These are phyloP conservation scores for Cytidiella melzeri DNA, from an alignment of 768 basidiomycete genomes.

Conservation along the genomic window DNA sequence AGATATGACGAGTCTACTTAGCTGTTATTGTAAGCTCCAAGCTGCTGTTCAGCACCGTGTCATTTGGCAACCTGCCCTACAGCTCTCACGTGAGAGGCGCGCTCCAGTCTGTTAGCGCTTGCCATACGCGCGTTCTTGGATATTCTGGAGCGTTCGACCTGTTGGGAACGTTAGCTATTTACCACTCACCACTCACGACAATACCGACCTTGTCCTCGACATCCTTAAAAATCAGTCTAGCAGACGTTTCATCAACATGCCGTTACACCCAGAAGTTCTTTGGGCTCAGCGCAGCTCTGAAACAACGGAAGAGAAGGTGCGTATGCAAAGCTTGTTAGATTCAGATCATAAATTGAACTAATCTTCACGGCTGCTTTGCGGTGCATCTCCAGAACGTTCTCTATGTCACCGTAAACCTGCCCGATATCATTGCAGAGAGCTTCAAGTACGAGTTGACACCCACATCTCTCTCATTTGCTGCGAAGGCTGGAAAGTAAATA, in stretches of 20 bases:
- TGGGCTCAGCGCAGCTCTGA: conserved; percentile 92
- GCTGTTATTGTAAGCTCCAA: no score
- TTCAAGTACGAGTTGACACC: conserved; percentile 56
- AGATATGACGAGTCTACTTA: background rate
- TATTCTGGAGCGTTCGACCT: conserved; percentile 23
- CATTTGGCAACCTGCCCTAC: conserved; percentile 12
- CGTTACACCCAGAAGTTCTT: conserved; percentile 76
- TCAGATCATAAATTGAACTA: background rate
- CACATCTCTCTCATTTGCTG: conserved; percentile 56
- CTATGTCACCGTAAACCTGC: conserved; percentile 79
- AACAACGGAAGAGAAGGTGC: conserved; percentile 59
- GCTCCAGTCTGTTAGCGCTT: background rate
- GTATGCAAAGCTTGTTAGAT: conserved; percentile 9
- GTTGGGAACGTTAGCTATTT: conserved; percentile 12
- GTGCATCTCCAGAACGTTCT: conserved; percentile 67
- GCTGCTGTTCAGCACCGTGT: no score
- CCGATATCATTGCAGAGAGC: conserved; percentile 56
- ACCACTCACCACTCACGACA: conserved; percentile 11
- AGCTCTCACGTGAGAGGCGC: conserved; percentile 10
- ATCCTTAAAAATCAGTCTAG: conserved; percentile 12
- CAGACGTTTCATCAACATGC: conserved; percentile 26
- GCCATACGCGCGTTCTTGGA: conserved; percentile 19
- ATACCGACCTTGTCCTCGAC: conserved; percentile 5
- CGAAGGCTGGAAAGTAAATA: conserved; percentile 57
- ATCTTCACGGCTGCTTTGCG: conserved; percentile 6